A percentile compares a stretch with the other conserved stretches of the same genome.
phyloP scores from a whole-genome alignment of 108 stramenopile genomes.

The Pseudonitzschia multiseries region DNA sequence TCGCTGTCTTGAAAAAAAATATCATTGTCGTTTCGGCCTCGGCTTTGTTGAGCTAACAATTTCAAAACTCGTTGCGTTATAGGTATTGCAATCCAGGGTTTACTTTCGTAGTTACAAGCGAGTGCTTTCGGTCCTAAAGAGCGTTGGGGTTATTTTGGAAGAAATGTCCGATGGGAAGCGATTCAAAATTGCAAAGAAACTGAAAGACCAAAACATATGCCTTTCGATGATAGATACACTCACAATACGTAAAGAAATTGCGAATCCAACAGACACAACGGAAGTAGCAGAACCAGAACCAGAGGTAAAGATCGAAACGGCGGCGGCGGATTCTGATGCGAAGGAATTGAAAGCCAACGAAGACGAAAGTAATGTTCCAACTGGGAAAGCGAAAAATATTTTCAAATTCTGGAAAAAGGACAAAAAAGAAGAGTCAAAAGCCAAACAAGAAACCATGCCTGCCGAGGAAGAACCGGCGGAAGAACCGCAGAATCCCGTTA shows the following conservation, averaged over 20 bases:
- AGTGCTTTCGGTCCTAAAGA: slow-evolving; percentile 68
- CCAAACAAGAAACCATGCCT: slow-evolving; percentile 30
- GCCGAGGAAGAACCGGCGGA: slow-evolving; percentile 7
- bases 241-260: slow-evolving; percentile 18
- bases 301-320: slow-evolving; percentile 24
- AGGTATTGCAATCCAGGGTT: slow-evolving; percentile 54
- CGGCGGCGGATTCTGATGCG: slow-evolving; percentile 22
- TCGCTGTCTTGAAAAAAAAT: not conserved
- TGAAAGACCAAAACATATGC: slow-evolving; percentile 81
- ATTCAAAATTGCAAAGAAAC: slow-evolving; percentile 52
- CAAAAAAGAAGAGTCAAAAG: slow-evolving; percentile 24
- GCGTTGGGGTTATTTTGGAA: slow-evolving; percentile 69
- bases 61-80: not conserved
- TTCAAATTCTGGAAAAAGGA: slow-evolving; percentile 40
- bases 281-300: no score
- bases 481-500: not conserved
- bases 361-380: not conserved
- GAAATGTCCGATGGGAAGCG: slow-evolving; percentile 36
- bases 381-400: slow-evolving; percentile 2
- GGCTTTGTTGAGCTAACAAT: not conserved
- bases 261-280: not conserved
- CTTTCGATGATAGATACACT: slow-evolving; percentile 83
- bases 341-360: not conserved
- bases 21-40: no score
- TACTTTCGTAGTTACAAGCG: slow-evolving; percentile 73